Base-by-base conservation (phyloP, 108 stramenopile genomes). In the Nannochloropsis gaditana region DNA sequence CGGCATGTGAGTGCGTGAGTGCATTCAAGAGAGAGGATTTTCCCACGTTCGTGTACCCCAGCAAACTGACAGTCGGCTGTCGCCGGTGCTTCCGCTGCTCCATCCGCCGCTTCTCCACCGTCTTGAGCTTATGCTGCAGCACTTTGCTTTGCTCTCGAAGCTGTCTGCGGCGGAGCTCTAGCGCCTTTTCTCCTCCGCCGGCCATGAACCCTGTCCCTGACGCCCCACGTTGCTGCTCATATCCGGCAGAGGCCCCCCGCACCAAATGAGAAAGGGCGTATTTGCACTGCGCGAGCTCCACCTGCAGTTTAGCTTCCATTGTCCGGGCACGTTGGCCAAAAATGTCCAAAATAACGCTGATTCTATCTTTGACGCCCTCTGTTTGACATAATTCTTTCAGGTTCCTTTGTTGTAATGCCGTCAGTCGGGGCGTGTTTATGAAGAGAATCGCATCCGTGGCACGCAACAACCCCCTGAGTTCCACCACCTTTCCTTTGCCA, bases 11-110 rank as follows among this genome's bases (percentile, higher is more conserved):
- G 21, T 90, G 85, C 42, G 95, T 95, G 44, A 97, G 86, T 45
- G 90, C 91, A 85, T 98, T 97, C 81, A 98, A 87, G 82, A 98
- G 88, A 17, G 95, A 93, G 17, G 93, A 94, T 85, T 98, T 98
- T 11, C 97, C 97, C 41, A 95, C 94, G 90, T 98, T 98, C 4
- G 97, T 98, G 90, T 98, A 98, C 11, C 97, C 97, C 31, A 98
- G 95, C 43, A 98, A 89, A 2, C 94, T 92, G 44, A 98, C 87
- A 11, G 94, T 87, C 0, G 87, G 84, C 44, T 83, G 41, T 19
- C 59, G 83, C 19, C 87, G 80, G 79, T 92, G 91, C 47, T 95
- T 84, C 31, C 96, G 88, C 87, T 96, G 95, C 85, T 94, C 91
- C 41, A 91, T 90, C 43, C 96, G 91, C 81, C 96, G 95, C 83